A percentile compares a stretch with the other conserved stretches of the same genome.
phyloP scores from a whole-genome alignment of 176 grass and related monocot genomes.

The Canna indica region DNA sequence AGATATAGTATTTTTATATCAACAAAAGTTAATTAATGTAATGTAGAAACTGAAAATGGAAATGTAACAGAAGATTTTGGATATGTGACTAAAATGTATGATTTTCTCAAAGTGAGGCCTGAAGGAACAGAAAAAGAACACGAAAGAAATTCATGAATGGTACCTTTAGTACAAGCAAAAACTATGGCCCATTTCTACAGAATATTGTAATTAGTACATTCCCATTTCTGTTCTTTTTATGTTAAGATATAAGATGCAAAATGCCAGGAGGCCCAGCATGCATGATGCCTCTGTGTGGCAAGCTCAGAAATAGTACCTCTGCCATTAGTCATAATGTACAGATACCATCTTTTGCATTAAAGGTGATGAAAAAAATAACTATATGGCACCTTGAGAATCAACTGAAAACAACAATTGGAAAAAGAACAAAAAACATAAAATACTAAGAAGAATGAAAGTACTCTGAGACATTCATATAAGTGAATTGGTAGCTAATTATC shows the following conservation, averaged over 20 bases:
- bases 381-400: background rate
- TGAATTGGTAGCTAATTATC: background rate
- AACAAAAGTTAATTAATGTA: background rate
- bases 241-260: background rate
- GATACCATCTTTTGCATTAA: no score
- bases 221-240: background rate
- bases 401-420: background rate
- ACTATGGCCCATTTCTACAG: background rate
- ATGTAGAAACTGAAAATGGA: no score
- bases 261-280: background rate
- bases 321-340: no score
- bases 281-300: background rate
- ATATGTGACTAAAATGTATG: no score
- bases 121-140: background rate
- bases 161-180: background rate
- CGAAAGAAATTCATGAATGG: background rate
- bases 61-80: no score
- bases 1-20: background rate
- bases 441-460: background rate
- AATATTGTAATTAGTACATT: background rate
- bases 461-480: background rate
- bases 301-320: no score
- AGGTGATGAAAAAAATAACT: no score
- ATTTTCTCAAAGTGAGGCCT: no score
- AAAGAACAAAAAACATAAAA: no score